Conservation (phyloP, 1,284 basidiomycete species). For the Tilletia walkeri region DNA sequence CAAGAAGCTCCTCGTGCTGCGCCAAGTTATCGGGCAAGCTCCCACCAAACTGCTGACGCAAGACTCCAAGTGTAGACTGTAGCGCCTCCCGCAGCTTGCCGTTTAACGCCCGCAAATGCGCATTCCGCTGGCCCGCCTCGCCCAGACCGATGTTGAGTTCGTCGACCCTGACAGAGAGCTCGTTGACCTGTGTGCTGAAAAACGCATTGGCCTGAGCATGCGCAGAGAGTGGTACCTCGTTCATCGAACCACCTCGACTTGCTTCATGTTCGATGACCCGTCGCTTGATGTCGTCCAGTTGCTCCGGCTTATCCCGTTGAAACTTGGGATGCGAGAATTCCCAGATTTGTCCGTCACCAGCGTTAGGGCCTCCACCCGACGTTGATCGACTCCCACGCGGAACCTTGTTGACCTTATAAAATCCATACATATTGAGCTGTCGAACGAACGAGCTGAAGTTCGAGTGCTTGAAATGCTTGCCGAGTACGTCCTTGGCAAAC, state of each 20-base stretch:
- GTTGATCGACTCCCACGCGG: slow-evolving; percentile 67
- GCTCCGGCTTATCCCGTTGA: slow-evolving; percentile 72
- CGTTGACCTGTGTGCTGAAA: slow-evolving; percentile 11
- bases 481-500: slow-evolving; percentile 53
- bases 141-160: slow-evolving; percentile 11
- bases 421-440: slow-evolving; percentile 74
- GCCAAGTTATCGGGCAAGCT: neutral
- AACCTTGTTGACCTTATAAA: slow-evolving; percentile 63
- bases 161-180: slow-evolving; percentile 10
- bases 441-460: slow-evolving; percentile 85
- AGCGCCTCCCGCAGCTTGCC: neutral
- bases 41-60: neutral
- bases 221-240: neutral
- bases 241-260: neutral
- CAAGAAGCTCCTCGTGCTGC: slow-evolving; percentile 4
- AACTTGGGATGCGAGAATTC: slow-evolving; percentile 86
- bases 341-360: slow-evolving; percentile 77
- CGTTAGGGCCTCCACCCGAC: slow-evolving; percentile 60
- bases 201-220: slow-evolving; percentile 9
- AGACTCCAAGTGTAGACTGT: neutral
- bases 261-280: slow-evolving; percentile 62
- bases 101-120: neutral
- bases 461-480: slow-evolving; percentile 57
- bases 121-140: slow-evolving; percentile 10
- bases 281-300: slow-evolving; percentile 79